Conservation (phyloP, 768 basidiomycete genomes). For the Cyclocybe aegerita region DNA sequence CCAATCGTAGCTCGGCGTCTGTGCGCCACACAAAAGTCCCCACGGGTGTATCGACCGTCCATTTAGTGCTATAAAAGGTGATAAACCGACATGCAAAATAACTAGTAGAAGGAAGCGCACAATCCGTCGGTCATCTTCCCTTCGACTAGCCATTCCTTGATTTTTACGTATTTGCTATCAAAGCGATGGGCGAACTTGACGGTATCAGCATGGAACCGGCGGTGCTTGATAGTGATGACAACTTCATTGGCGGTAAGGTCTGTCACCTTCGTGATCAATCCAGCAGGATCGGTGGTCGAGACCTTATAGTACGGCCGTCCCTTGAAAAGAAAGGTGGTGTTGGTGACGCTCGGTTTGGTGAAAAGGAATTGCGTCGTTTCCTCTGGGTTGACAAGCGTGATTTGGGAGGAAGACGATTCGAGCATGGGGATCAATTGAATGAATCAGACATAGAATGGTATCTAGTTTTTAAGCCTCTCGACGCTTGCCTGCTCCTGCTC, state of each 20-base stretch:
- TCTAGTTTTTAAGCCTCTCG: not conserved
- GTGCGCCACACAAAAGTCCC: conserved; percentile 8
- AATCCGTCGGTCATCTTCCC: not conserved
- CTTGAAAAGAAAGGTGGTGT: conserved; percentile 1
- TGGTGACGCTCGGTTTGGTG: conserved; percentile 4
- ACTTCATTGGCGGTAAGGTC: conserved; percentile 1
- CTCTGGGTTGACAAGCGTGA: conserved; percentile 2
- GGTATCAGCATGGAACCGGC: conserved; percentile 1
- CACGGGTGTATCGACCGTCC: conserved; percentile 4
- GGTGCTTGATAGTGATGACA: conserved; percentile 4
- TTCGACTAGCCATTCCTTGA: conserved; percentile 9
- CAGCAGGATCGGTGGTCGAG: conserved; percentile 4
- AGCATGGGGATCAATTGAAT: too few relatives aligned
- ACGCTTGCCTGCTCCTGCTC: not conserved
- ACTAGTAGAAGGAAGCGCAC: not conserved
- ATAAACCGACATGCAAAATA: not conserved
- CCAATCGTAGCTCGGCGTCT: conserved; percentile 1
- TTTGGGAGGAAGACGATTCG: not conserved
- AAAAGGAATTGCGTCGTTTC: conserved; percentile 1
- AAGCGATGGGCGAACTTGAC: conserved; percentile 1
- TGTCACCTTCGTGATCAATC: not conserved
- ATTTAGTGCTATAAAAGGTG: not conserved
- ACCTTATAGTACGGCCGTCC: not conserved
- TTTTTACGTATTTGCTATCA: conserved; percentile 1
- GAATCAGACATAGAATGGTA: too few relatives aligned